A percentile compares a stretch with the other conserved stretches of the same genome.
These are phyloP conservation scores for Fusarium incarnatum DNA, from an alignment of 2,329 filamentous ascomycete species.

Conservation along the genomic window DNA sequence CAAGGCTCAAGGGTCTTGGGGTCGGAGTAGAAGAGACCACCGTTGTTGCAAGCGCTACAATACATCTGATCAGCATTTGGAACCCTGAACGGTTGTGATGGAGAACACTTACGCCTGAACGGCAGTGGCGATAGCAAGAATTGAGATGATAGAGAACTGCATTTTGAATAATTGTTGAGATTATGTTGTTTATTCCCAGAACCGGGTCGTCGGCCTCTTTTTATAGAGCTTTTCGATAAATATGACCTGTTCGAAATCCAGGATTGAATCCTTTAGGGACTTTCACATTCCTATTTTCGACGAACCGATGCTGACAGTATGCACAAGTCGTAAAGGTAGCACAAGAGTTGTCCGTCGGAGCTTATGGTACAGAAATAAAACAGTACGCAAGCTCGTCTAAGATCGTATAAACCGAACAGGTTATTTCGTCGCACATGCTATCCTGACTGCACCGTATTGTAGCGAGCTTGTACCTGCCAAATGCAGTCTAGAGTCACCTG, in stretches of 20 bases:
- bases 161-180: neutral
- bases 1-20: conserved; percentile 26
- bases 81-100: no score
- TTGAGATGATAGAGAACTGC: conserved; percentile 13
- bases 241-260: neutral
- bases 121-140: conserved; percentile 11
- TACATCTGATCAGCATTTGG: no score
- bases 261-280: conserved; percentile 15
- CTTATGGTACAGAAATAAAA: neutral
- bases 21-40: conserved; percentile 12
- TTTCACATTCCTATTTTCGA: conserved; percentile 19
- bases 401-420: accelerated
- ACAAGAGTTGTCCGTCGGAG: neutral
- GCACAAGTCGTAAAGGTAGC: neutral
- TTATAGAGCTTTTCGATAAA: neutral
- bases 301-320: neutral
- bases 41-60: conserved; percentile 11
- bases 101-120: conserved; percentile 15
- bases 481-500: conserved; percentile 2
- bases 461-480: conserved; percentile 8
- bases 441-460: no score
- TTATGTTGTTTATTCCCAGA: accelerated
- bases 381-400: accelerated
- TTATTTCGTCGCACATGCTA: neutral
- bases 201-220: neutral